A percentile compares a stretch with the other conserved stretches of the same genome.
Conservation (phyloP, 2,329 filamentous ascomycete genomes). For the Clarireedia monteithiana region DNA sequence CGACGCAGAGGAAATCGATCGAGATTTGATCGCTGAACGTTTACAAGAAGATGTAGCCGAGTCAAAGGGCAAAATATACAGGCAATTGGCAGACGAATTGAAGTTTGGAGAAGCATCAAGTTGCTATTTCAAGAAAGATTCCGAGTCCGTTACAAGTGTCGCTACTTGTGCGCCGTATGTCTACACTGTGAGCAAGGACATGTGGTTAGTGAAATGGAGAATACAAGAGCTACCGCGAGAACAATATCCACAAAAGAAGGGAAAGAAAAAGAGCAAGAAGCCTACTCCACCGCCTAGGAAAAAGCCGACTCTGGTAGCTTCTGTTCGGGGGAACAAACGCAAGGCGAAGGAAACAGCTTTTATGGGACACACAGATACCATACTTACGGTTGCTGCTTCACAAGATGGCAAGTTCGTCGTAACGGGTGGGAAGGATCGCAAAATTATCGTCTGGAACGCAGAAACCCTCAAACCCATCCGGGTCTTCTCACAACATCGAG, state of each 20-base stretch:
- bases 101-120: constrained; percentile 60
- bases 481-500: constrained; percentile 86
- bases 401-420: constrained; percentile 85
- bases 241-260: constrained; percentile 47
- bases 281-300: constrained; percentile 49
- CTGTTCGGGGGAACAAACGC: constrained; percentile 52
- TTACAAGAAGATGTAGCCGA: constrained; percentile 90
- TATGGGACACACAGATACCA: constrained; percentile 70
- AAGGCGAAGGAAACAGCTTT: constrained; percentile 57
- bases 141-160: constrained; percentile 69
- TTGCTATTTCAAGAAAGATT: constrained; percentile 71
- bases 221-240: constrained; percentile 58
- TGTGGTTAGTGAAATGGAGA: constrained; percentile 82
- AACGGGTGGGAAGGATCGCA: constrained; percentile 79
- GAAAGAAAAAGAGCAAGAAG: constrained; percentile 47
- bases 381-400: constrained; percentile 78
- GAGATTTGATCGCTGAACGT: constrained; percentile 83
- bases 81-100: constrained; percentile 66
- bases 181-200: constrained; percentile 85
- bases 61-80: constrained; percentile 82
- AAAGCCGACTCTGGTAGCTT: constrained; percentile 55
- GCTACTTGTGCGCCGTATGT: constrained; percentile 71
- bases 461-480: constrained; percentile 69
- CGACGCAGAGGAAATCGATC: constrained; percentile 88
- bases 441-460: constrained; percentile 83